Percentiles rank a stretch among this genome's conserved stretches.
These are phyloP conservation scores for Fusarium sp. DNA, from an alignment of 2,329 filamentous ascomycete species.

Conservation along the genomic window DNA sequence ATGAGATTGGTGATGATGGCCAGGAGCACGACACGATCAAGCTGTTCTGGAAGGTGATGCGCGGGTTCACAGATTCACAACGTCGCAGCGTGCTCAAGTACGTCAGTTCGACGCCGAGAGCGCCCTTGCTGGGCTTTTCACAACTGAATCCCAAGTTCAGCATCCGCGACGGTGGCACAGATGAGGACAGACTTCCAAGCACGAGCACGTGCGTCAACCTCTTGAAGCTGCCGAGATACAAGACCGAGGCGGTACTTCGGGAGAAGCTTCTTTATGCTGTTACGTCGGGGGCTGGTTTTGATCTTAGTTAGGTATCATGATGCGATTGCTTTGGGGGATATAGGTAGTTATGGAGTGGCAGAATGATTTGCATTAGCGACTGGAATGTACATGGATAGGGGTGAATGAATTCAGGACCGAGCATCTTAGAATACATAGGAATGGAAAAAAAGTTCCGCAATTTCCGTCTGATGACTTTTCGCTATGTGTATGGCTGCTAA, in stretches of 20 bases:
- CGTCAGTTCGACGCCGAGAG: conserved; percentile 91
- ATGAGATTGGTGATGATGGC: conserved; percentile 88
- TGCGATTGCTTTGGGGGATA: conserved; percentile 2
- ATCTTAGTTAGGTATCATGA: conserved; percentile 70
- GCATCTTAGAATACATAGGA: background rate
- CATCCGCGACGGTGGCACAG: conserved; percentile 78
- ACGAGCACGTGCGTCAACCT: conserved; percentile 97
- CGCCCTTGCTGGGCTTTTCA: conserved; percentile 88
- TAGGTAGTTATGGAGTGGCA: background rate
- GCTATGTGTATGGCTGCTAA: background rate
- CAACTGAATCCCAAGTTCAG: conserved; percentile 88
- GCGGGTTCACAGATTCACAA: conserved; percentile 78
- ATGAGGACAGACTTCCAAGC: conserved; percentile 82
- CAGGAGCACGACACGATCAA: conserved; percentile 86
- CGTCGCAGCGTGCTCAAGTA: conserved; percentile 92
- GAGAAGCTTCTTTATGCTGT: conserved; percentile 91
- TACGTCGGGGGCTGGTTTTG: conserved; percentile 91
- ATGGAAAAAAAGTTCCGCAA: background rate
- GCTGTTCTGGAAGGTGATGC: conserved; percentile 93
- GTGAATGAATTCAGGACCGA: background rate
- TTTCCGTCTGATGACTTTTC: background rate
- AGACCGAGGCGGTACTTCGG: conserved; percentile 71
- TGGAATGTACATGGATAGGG: conserved; percentile 6
- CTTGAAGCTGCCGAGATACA: conserved; percentile 90
- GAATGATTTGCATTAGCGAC: conserved; percentile 34